Evolutionary conservation across 2,329 filamentous ascomycete genomes (phyloP).

Genomic region (Laburnicola sp.): DNA sequence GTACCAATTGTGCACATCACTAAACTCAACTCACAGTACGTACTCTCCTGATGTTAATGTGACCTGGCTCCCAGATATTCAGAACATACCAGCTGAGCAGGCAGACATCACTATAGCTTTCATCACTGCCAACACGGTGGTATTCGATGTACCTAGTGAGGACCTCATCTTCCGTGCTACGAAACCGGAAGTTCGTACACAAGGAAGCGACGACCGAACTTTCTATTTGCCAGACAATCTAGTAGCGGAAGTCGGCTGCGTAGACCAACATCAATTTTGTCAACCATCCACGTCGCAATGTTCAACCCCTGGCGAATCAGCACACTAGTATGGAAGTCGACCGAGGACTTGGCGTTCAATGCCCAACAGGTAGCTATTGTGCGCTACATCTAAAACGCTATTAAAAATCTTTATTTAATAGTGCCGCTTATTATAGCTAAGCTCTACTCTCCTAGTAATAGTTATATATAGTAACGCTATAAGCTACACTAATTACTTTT

Average conservation of each 20-base stretch:
- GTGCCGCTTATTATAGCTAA: too few relatives aligned
- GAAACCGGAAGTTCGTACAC: not conserved
- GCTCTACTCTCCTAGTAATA: too few relatives aligned
- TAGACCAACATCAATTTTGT: too few relatives aligned
- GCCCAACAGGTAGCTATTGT: too few relatives aligned
- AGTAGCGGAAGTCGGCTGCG: not conserved
- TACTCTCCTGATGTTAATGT: not conserved
- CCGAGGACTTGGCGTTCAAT: too few relatives aligned
- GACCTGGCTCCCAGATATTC: not conserved
- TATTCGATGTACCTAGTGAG: not conserved
- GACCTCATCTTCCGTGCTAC: not conserved
- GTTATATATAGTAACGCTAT: too few relatives aligned
- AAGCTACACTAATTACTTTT: too few relatives aligned
- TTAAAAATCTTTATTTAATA: too few relatives aligned
- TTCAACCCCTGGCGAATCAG: too few relatives aligned
- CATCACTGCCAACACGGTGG: not conserved
- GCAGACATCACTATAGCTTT: not conserved
- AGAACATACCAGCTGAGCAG: not conserved
- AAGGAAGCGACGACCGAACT: not conserved
- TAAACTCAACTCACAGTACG: not conserved
- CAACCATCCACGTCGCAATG: too few relatives aligned
- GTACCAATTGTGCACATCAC: not conserved
- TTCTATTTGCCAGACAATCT: constrained; percentile 1
- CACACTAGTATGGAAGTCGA: too few relatives aligned
- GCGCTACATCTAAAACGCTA: too few relatives aligned